These are phyloP conservation scores for Monilinia polystroma DNA, from an alignment of 2,329 filamentous ascomycete species.

Conservation along the genomic window DNA sequence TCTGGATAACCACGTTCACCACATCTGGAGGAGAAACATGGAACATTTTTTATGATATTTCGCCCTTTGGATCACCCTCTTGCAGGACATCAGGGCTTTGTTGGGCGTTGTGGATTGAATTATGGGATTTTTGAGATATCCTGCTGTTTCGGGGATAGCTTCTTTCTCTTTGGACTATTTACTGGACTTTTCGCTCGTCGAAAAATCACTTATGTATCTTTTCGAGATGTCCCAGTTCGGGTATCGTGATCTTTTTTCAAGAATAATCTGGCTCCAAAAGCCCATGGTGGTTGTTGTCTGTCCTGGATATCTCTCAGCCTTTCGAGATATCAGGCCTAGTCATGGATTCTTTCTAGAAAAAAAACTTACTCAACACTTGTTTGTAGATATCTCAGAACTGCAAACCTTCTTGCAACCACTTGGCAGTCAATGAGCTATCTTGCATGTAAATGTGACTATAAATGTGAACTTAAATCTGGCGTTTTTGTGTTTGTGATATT, in stretches of 20 bases:
- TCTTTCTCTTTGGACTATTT: neutral
- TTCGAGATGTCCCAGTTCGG: neutral
- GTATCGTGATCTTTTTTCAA: neutral
- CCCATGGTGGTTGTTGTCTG: neutral
- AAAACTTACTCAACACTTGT: neutral
- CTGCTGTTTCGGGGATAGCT: neutral
- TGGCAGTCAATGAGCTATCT: neutral
- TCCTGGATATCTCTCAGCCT: neutral
- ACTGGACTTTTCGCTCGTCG: neutral
- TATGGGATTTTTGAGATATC: neutral
- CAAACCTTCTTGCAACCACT: neutral
- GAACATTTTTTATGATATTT: neutral
- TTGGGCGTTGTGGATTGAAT: neutral
- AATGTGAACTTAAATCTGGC: too few species aligned
- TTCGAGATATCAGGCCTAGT: slow-evolving; percentile 1
- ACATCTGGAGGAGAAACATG: neutral
- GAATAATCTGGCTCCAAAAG: neutral
- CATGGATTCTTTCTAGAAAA: neutral
- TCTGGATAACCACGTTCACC: neutral
- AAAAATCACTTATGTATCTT: neutral
- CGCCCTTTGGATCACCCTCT: too few species aligned
- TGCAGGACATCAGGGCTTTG: neutral
- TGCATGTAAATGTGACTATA: neutral
- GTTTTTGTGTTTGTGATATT: neutral
- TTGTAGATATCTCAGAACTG: neutral